phyloP scores from a whole-genome alignment of 331 rosid species.

The Cydonia oblonga region DNA sequence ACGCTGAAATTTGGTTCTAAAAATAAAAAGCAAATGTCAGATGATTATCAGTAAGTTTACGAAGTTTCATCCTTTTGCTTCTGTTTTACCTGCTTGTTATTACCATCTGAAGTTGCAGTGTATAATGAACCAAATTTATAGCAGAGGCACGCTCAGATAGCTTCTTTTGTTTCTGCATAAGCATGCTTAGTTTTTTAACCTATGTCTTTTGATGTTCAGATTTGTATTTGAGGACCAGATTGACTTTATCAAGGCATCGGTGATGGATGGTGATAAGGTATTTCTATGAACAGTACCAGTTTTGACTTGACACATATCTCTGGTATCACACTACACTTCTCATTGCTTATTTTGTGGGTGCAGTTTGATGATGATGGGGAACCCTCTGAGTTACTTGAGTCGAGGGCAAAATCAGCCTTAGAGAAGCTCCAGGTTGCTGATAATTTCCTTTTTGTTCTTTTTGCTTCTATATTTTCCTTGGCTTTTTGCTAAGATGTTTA shows the following conservation, averaged over 20 bases:
- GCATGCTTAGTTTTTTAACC: constrained; percentile 10
- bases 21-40: constrained; percentile 60
- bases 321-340: constrained; percentile 1
- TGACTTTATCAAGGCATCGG: constrained; percentile 83
- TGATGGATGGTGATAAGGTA: constrained; percentile 84
- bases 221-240: constrained; percentile 93
- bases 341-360: constrained; percentile 21
- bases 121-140: not conserved
- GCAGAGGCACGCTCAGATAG: not conserved
- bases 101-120: not conserved
- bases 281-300: constrained; percentile 5
- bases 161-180: not conserved
- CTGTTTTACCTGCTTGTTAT: not conserved
- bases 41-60: constrained; percentile 77
- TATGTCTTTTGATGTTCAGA: constrained; percentile 27
- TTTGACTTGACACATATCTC: not conserved
- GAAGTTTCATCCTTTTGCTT: constrained; percentile 5
- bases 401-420: constrained; percentile 49
- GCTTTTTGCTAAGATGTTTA: not conserved
- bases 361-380: constrained; percentile 51
- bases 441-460: not conserved
- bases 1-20: constrained; percentile 69
- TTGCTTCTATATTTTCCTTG: not conserved
- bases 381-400: constrained; percentile 41
- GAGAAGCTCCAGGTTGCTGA: constrained; percentile 78